Evolutionary conservation across 108 stramenopile genomes (phyloP).

Genomic region (Parietichytrium sp.): DNA sequence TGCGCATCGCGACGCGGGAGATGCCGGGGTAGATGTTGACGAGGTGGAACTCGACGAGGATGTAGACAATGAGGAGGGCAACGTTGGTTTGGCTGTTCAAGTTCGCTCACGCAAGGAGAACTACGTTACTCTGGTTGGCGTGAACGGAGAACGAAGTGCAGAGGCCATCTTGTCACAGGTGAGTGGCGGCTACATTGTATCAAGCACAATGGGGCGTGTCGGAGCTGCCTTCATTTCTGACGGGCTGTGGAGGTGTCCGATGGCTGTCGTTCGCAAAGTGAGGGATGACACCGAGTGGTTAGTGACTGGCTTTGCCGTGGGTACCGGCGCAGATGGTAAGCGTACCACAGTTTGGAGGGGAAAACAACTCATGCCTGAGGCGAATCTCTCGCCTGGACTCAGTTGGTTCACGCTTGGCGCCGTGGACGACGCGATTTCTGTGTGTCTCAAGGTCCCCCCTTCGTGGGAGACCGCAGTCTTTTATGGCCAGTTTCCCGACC

Average conservation of each 20-base stretch:
- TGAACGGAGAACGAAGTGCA: background rate
- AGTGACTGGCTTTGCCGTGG: slow-evolving; percentile 19
- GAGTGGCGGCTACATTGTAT: background rate
- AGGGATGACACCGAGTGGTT: slow-evolving; percentile 29
- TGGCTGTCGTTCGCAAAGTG: slow-evolving; percentile 30
- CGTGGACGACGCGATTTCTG: background rate
- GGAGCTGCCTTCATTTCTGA: background rate
- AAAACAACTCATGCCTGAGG: background rate
- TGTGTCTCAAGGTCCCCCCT: background rate
- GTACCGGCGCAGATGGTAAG: background rate
- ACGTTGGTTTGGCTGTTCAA: too few relatives aligned
- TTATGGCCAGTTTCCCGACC: slow-evolving; percentile 12
- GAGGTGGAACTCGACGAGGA: too few relatives aligned
- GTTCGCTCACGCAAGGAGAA: slow-evolving; percentile 18
- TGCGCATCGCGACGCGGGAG: too few relatives aligned
- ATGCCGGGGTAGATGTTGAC: too few relatives aligned
- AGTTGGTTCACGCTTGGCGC: background rate
- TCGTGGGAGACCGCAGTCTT: background rate
- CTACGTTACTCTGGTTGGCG: background rate
- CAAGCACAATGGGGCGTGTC: background rate
- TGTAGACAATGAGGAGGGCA: too few relatives aligned
- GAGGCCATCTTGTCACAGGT: slow-evolving; percentile 24
- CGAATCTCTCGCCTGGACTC: background rate
- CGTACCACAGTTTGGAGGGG: slow-evolving; percentile 9
- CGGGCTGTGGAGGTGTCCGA: too few relatives aligned